Base-by-base conservation (phyloP, 2,329 filamentous ascomycete species). In the Colletotrichum aenigma region DNA sequence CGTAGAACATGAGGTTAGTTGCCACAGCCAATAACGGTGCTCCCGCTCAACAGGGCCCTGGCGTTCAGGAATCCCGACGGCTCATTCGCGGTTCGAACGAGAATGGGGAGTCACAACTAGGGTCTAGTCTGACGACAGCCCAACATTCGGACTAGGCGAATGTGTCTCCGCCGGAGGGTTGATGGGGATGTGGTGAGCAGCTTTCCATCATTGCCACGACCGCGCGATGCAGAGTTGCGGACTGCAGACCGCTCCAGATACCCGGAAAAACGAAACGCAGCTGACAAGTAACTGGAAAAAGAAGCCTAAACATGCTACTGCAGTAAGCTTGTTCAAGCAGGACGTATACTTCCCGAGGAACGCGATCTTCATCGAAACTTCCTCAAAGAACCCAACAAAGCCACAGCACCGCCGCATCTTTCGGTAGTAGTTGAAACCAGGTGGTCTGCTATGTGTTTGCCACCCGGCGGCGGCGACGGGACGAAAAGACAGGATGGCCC, bases 401-500 rank as follows among this genome's bases (percentile, higher is more conserved):
- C 64, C 48, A 65, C 64, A 30, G 7, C 38, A 60, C 24, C 69
- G 32, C 62, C 70, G 55, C 66, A 62, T 56, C 38, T 65, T 24
- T 52, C 58, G 48, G 70, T 58, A 60, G 21, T 61, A 30, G 30
- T 58, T 73, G 65, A 60, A 76, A 76, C 43, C 64, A 60, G 58
- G 64, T 52, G 65, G 70, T 66, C 58, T 61, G 21, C 13, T 58
- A n/a, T 62, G 38, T 65, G 56, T 76, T 73, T 69, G 65, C 70
- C 74, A 75, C 73, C 73, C 24, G 13, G 64, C 34, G 64, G 34
- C 73, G 56, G 66, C 52, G 34, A 64, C 62, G 38, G 58, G 56
- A 64, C 21, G 64, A 38, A 55, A 60, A 64, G 26, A 36, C 10
- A 68, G 24, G 30, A 32, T 56, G 48, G 62, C 64, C 70, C 74